Evolutionary conservation across 2,329 filamentous ascomycete genomes (phyloP).

Genomic region (Gnomoniopsis smithogilvyi): DNA sequence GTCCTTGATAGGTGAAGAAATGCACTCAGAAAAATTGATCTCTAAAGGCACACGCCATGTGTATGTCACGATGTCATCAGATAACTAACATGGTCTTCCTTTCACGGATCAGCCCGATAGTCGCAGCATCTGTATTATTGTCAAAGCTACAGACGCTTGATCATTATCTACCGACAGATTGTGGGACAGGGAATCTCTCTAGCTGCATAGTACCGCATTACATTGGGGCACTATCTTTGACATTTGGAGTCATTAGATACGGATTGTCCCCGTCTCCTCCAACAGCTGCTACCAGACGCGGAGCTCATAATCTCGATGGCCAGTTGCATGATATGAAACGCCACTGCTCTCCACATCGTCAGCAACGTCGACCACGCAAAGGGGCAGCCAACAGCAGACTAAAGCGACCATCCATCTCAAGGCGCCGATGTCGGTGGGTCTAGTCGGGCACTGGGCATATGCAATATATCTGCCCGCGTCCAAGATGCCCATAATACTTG

Average conservation of each 20-base stretch:
- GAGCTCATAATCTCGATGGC: not conserved
- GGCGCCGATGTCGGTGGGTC: not conserved
- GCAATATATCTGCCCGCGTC: not conserved
- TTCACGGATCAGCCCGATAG: too few species aligned
- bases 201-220: not conserved
- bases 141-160: not conserved
- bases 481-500: not conserved
- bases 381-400: too few species aligned
- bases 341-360: not conserved
- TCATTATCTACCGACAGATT: not conserved
- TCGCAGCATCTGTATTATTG: too few species aligned
- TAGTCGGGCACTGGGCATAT: not conserved
- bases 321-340: not conserved
- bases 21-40: too few species aligned
- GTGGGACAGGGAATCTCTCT: not conserved
- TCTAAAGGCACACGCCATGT: too few species aligned
- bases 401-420: not conserved
- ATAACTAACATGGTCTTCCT: too few species aligned
- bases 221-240: not conserved
- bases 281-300: not conserved
- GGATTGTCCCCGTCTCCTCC: too few species aligned
- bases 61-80: too few species aligned
- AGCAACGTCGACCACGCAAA: not conserved
- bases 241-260: not conserved
- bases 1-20: too few species aligned